These are phyloP conservation scores for Eleusine coracana DNA, from an alignment of 176 grass and related monocot species.

Conservation along the genomic window DNA sequence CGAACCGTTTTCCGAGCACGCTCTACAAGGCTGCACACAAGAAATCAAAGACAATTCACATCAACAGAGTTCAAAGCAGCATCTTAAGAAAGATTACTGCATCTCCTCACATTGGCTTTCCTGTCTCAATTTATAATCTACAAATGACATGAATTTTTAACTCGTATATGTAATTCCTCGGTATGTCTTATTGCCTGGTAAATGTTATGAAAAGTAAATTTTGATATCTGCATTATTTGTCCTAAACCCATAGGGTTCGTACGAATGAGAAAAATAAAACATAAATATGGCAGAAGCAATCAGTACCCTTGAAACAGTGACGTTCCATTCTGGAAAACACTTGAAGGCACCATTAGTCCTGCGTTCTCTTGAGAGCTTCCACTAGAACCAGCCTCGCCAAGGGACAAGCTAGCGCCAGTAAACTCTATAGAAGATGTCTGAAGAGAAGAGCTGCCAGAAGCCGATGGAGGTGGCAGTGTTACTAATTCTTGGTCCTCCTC, in stretches of 20 bases:
- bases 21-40: constrained; percentile 66
- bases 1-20: constrained; percentile 80
- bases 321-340: constrained; percentile 72
- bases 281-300: constrained; percentile 1
- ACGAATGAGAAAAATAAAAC: constrained; percentile 23
- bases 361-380: constrained; percentile 44
- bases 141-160: not conserved
- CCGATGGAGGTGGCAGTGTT: constrained; percentile 33
- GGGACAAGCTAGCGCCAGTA: constrained; percentile 26
- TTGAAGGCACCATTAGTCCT: constrained; percentile 53
- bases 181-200: not conserved
- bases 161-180: not conserved
- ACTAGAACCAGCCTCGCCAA: constrained; percentile 37
- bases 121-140: not conserved
- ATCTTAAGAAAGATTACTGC: not conserved
- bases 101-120: constrained; percentile 4
- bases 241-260: not conserved
- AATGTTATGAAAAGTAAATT: not conserved
- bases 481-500: constrained; percentile 63
- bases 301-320: constrained; percentile 84
- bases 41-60: constrained; percentile 18
- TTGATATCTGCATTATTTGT: not conserved
- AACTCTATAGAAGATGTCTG: constrained; percentile 36
- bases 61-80: not conserved
- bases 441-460: constrained; percentile 9